Evolutionary conservation across 2,329 filamentous ascomycete species (phyloP).

Genomic region (Penicillium sp.): DNA sequence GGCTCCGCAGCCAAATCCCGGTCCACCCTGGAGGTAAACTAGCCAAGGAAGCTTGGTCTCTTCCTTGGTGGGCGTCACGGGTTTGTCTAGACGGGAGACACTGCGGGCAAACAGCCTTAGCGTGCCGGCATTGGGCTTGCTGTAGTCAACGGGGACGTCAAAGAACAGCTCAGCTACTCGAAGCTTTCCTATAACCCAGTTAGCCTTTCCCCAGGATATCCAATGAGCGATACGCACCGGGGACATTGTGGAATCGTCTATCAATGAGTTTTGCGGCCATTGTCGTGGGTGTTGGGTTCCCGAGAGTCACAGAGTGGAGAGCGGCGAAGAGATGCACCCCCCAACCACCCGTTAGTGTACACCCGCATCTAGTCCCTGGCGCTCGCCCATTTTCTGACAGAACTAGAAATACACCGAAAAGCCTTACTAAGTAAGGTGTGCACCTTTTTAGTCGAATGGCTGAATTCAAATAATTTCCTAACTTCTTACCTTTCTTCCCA

Average conservation of each 20-base stretch:
- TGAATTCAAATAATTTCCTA: too few species aligned
- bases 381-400: too few species aligned
- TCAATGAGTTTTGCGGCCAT: conserved; percentile 39
- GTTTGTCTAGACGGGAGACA: conserved; percentile 54
- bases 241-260: conserved; percentile 34
- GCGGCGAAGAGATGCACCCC: not conserved
- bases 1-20: conserved; percentile 68
- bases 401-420: too few species aligned
- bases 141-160: conserved; percentile 76
- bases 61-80: conserved; percentile 46
- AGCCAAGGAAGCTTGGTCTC: conserved; percentile 54
- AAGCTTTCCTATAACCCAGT: conserved; percentile 58
- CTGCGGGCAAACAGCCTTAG: conserved; percentile 75
- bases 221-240: conserved; percentile 23
- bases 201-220: not conserved
- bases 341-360: not conserved
- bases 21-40: conserved; percentile 79
- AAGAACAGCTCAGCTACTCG: conserved; percentile 79
- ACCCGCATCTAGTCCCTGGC: not conserved
- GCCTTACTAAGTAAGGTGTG: too few species aligned
- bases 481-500: too few species aligned
- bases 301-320: not conserved
- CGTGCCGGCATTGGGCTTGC: conserved; percentile 53
- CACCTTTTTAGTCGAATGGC: too few species aligned
- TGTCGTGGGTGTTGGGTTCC: conserved; percentile 11